Percentiles rank a stretch among this genome's conserved stretches.
These are phyloP conservation scores for Peziza echinospora DNA, from an alignment of 495 filamentous ascomycete genomes.

Conservation along the genomic window DNA sequence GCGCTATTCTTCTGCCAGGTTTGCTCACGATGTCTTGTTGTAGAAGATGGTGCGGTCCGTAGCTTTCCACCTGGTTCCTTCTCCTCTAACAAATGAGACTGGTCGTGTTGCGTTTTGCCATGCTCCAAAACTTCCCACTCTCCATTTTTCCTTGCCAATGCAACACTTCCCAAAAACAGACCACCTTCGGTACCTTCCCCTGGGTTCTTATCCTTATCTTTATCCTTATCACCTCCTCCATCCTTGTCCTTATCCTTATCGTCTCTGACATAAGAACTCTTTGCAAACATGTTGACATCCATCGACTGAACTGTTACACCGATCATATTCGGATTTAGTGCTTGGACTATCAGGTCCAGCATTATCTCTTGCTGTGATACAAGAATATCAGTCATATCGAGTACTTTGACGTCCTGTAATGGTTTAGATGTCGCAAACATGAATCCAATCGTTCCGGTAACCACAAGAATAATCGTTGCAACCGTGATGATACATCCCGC, in stretches of 20 bases:
- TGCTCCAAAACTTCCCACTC: no score
- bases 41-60: background rate
- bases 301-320: constrained; percentile 61
- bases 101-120: background rate
- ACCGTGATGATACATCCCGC: constrained; percentile 59
- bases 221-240: constrained; percentile 19
- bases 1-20: background rate
- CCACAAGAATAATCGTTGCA: constrained; percentile 49
- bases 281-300: constrained; percentile 82
- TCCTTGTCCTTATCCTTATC: constrained; percentile 41
- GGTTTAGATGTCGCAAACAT: constrained; percentile 80
- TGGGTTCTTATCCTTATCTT: constrained; percentile 4
- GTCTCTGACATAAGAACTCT: constrained; percentile 61
- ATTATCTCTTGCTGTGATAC: constrained; percentile 90
- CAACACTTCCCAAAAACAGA: background rate
- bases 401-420: constrained; percentile 49
- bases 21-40: no score
- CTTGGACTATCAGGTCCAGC: constrained; percentile 72
- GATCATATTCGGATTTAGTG: constrained; percentile 79
- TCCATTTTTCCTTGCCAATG: no score
- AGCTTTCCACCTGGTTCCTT: background rate
- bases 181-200: background rate
- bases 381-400: constrained; percentile 66
- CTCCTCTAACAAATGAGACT: background rate
- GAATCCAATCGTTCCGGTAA: constrained; percentile 66